Evolutionary conservation across 352 stramenopile genomes (phyloP), one percentile per base, ranked within the genome.

Genomic region (Globisporangium iwayamae): DNA sequence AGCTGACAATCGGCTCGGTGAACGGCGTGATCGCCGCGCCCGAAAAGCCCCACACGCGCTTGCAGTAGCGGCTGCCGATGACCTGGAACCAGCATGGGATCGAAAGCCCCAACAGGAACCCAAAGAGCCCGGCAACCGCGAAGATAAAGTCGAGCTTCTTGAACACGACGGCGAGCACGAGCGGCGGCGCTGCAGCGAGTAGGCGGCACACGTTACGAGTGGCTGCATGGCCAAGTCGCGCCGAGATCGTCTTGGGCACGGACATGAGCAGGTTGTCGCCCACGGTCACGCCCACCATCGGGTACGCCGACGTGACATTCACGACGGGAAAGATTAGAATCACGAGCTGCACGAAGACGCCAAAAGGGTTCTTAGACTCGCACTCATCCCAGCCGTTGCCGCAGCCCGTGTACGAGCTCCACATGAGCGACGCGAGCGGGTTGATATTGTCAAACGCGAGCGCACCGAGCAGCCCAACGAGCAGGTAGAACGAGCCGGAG

Each of bases 61-160:
- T 74, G 68, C 78, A 93, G 71, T 92, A 93, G 45, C 84, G 80
- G 59, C 80, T 92, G 51, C 85, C 78, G 30, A 92, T 79, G 39
- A 94, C 78, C 70, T 94, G 85, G 69, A 94, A 91, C 83, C 84
- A 94, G 64, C 76, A 88, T 57, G 85, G 85, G 55, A 94, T 94
- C 41, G 82, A 87, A 7, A 91, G 70, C 1, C 83, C 84, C 18
- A 94, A 70, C 43, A 90, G 54, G 61, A 94, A 94, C 14, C 85
- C 85, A 46, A 94, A 91, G 6, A 93, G 72, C 9, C 85, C 85
- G 9, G 85, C 83, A 55, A 93, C 68, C 1, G 83, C 70, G 62
- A 94, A 93, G 62, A 94, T 94, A 39, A 87, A 87, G 65, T 94
- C 85, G n/a, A 94, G 76, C 53, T 90, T 89, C 73, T 94, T 94